A percentile compares a stretch with the other conserved stretches of the same genome.
These are phyloP conservation scores for Ganoderma resinaceum DNA, from an alignment of 1,284 basidiomycete species.

Conservation along the genomic window DNA sequence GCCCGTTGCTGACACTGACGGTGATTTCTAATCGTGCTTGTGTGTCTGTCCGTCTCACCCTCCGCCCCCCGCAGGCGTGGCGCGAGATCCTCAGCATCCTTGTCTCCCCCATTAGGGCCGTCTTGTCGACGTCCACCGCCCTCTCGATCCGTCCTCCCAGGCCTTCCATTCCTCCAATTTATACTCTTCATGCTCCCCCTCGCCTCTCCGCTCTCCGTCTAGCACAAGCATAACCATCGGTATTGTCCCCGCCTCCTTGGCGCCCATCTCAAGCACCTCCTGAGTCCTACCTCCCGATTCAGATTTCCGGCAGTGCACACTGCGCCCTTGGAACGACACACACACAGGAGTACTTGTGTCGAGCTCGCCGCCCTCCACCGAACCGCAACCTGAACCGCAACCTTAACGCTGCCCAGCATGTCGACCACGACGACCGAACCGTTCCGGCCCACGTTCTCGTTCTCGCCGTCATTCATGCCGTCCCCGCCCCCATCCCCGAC, in stretches of 20 bases:
- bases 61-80: background rate
- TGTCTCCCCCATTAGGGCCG: background rate
- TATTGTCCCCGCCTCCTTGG: background rate
- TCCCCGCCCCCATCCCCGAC: conserved; percentile 4
- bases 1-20: background rate
- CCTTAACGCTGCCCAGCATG: background rate
- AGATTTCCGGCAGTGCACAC: background rate
- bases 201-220: background rate
- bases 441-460: background rate
- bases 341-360: background rate
- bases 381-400: background rate
- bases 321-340: background rate
- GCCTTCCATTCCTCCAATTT: background rate
- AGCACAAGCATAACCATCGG: background rate
- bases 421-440: background rate
- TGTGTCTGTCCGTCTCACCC: background rate
- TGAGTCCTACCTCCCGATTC: background rate
- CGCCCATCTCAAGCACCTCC: background rate
- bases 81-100: background rate
- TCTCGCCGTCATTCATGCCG: background rate
- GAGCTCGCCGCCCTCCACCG: background rate
- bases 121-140: background rate
- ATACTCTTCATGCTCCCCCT: background rate
- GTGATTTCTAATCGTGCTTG: background rate
- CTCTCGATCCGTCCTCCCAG: background rate